phyloP scores from a whole-genome alignment of 495 filamentous ascomycete species.

The Hypoxylon intermedium region DNA sequence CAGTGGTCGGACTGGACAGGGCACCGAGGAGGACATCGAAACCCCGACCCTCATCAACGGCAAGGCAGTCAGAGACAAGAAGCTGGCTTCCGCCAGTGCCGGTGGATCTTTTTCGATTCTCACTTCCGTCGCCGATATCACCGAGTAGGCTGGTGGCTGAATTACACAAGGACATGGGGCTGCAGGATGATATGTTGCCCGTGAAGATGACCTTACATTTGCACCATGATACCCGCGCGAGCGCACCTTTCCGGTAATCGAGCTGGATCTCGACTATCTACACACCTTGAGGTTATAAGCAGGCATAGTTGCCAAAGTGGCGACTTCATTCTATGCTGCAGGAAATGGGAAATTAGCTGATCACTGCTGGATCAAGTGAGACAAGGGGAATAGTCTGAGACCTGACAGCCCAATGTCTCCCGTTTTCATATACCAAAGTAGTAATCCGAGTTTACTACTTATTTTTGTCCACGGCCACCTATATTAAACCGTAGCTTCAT shows the following conservation, averaged over 20 bases:
- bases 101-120: conserved; percentile 74
- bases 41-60: conserved; percentile 68
- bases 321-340: conserved; percentile 3
- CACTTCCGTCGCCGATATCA: conserved; percentile 31
- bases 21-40: conserved; percentile 63
- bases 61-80: conserved; percentile 63
- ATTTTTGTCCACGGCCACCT: not conserved
- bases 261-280: too few relatives aligned
- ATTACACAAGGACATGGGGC: too few relatives aligned
- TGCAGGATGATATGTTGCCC: too few relatives aligned
- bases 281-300: too few relatives aligned
- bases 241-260: too few relatives aligned
- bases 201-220: too few relatives aligned
- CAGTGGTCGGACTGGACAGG: conserved; percentile 72
- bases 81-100: conserved; percentile 64
- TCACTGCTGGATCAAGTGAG: conserved; percentile 23
- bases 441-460: not conserved
- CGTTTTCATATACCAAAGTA: not conserved
- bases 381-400: conserved; percentile 18
- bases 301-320: not conserved
- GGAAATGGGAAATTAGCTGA: conserved; percentile 4
- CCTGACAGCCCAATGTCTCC: not conserved
- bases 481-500: too few relatives aligned
- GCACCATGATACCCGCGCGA: too few relatives aligned
- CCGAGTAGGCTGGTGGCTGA: not conserved